Evolutionary conservation across 2,329 filamentous ascomycete species (phyloP).

Genomic region (Lasiodiplodia theobromae): DNA sequence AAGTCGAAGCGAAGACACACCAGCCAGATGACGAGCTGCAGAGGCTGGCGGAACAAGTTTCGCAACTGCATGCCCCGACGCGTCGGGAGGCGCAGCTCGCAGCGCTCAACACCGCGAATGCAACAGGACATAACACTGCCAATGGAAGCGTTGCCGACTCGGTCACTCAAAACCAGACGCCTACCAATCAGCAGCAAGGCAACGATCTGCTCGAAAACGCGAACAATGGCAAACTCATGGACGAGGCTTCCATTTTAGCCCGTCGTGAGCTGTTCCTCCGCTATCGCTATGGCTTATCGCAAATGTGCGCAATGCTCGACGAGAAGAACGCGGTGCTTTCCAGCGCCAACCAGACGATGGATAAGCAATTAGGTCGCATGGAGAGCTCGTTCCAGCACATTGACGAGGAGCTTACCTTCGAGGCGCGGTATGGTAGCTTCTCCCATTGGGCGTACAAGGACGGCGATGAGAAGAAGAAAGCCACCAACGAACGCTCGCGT

Average conservation of each 20-base stretch:
- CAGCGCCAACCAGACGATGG: slow-evolving; percentile 87
- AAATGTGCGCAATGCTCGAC: slow-evolving; percentile 88
- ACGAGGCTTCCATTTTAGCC: slow-evolving; percentile 63
- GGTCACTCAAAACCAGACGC: slow-evolving; percentile 33
- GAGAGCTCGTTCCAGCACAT: slow-evolving; percentile 88
- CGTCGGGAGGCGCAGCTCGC: slow-evolving; percentile 32
- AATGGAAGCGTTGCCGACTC: slow-evolving; percentile 49
- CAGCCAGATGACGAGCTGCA: slow-evolving; percentile 83
- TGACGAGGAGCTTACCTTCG: slow-evolving; percentile 88
- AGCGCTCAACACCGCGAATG: slow-evolving; percentile 43
- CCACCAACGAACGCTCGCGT: slow-evolving; percentile 74
- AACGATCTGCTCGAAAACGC: slow-evolving; percentile 37
- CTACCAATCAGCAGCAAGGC: slow-evolving; percentile 38
- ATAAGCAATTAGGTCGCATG: slow-evolving; percentile 82
- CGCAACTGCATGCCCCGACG: slow-evolving; percentile 53
- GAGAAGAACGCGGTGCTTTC: slow-evolving; percentile 98
- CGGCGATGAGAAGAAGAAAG: slow-evolving; percentile 65
- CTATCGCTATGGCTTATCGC: slow-evolving; percentile 77
- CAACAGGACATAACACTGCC: slow-evolving; percentile 50
- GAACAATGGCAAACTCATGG: slow-evolving; percentile 26
- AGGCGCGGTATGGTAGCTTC: slow-evolving; percentile 89
- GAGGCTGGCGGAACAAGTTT: slow-evolving; percentile 72
- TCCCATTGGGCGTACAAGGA: slow-evolving; percentile 96
- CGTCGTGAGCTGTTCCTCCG: slow-evolving; percentile 79
- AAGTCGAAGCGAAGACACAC: slow-evolving; percentile 97